phyloP scores from a whole-genome alignment of 495 filamentous ascomycete genomes.

The Aspergillus mulundensis region DNA sequence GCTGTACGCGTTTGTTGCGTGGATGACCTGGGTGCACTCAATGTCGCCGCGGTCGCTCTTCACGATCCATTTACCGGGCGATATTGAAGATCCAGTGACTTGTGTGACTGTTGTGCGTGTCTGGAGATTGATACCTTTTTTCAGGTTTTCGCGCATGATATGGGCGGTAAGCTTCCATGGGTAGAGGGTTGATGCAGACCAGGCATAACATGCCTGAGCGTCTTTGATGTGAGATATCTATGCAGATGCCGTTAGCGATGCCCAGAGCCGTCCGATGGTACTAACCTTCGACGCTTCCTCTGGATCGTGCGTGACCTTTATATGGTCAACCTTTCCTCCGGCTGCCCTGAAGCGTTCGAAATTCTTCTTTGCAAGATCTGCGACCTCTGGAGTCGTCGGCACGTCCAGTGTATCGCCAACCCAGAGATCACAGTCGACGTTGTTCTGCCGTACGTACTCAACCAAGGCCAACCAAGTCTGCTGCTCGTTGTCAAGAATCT shows the following conservation, averaged over 20 bases:
- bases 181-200: neutral
- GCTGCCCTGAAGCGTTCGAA: neutral
- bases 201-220: neutral
- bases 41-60: slow-evolving; percentile 1
- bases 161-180: slow-evolving; percentile 3
- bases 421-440: slow-evolving; percentile 9
- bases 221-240: slow-evolving; percentile 1
- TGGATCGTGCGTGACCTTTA: neutral
- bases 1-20: slow-evolving; percentile 7
- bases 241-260: neutral
- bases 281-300: neutral
- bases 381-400: slow-evolving; percentile 2
- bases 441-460: neutral
- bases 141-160: neutral
- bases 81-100: neutral
- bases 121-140: neutral
- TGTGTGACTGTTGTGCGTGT: neutral
- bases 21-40: neutral
- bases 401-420: slow-evolving; percentile 5
- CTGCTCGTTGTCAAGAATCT: slow-evolving; percentile 6
- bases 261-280: neutral
- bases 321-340: neutral
- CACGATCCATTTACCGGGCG: neutral
- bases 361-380: neutral
- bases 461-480: slow-evolving; percentile 7